Conservation (phyloP, 148 eudicot species). For the Rhododendron ferrugineum region DNA sequence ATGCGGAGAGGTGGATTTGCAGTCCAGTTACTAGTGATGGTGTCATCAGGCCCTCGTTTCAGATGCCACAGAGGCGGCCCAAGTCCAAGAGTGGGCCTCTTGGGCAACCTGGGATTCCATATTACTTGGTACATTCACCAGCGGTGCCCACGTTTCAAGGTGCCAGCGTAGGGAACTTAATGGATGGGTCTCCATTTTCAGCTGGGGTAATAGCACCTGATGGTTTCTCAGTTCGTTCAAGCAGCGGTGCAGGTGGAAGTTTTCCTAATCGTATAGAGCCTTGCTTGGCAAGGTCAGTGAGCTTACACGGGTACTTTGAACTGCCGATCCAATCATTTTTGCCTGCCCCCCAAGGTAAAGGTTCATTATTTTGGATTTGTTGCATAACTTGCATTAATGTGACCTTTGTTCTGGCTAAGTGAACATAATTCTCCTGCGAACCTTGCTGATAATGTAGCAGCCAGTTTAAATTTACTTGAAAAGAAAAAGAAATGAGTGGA, state of each 20-base stretch:
- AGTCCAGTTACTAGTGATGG: slow-evolving; percentile 74
- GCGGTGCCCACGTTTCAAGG: slow-evolving; percentile 49
- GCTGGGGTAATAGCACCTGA: slow-evolving; percentile 52
- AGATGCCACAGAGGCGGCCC: slow-evolving; percentile 50
- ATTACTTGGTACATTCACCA: slow-evolving; percentile 63
- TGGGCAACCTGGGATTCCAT: slow-evolving; percentile 66
- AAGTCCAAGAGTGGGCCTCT: slow-evolving; percentile 95
- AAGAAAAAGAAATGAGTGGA: not conserved
- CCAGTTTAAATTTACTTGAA: not conserved
- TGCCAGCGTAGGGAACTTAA: slow-evolving; percentile 30
- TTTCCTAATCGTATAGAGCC: slow-evolving; percentile 41
- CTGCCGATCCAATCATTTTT: slow-evolving; percentile 42
- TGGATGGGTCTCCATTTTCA: slow-evolving; percentile 61
- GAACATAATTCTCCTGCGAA: not conserved
- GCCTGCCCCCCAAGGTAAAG: slow-evolving; percentile 47
- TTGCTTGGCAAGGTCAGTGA: slow-evolving; percentile 72
- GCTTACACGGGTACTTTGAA: slow-evolving; percentile 86
- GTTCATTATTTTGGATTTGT: not conserved
- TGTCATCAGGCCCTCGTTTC: slow-evolving; percentile 39
- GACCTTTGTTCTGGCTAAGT: not conserved
- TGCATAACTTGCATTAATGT: not conserved
- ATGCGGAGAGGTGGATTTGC: slow-evolving; percentile 97
- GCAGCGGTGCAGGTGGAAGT: slow-evolving; percentile 22
- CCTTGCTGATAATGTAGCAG: not conserved
- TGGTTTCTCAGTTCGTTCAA: slow-evolving; percentile 35